Percentiles rank a stretch among this genome's conserved stretches.
These are phyloP conservation scores for Mimosa pudica DNA, from an alignment of 306 rosid genomes.

Conservation along the genomic window DNA sequence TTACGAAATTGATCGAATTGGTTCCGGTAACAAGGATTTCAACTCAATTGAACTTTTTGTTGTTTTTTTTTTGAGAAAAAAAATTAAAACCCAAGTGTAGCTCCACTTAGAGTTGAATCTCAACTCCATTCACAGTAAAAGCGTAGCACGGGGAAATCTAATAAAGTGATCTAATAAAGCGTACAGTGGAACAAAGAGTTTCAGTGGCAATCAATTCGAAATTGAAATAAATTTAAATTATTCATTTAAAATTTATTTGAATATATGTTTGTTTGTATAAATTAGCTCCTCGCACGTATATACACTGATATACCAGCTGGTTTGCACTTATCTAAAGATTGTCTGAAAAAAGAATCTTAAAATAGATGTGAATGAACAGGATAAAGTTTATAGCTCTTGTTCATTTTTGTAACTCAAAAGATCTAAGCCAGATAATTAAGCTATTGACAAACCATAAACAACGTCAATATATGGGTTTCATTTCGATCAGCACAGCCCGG, in stretches of 20 bases:
- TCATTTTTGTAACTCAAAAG: too few species aligned
- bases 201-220: background rate
- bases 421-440: too few species aligned
- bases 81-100: background rate
- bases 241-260: background rate
- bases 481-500: too few species aligned
- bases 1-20: background rate
- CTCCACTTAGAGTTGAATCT: background rate
- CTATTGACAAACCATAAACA: too few species aligned
- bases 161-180: background rate
- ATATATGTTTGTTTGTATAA: background rate
- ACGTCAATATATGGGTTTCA: too few species aligned
- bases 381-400: background rate
- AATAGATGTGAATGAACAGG: background rate
- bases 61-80: background rate
- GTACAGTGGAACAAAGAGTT: background rate
- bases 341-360: background rate
- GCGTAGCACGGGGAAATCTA: background rate
- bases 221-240: background rate
- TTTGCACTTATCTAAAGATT: background rate
- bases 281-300: background rate
- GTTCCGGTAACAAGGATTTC: background rate
- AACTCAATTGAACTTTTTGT: background rate
- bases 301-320: background rate
- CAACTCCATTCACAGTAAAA: background rate